phyloP scores from a whole-genome alignment of 2,329 filamentous ascomycete genomes.

The Venturia pyrina region DNA sequence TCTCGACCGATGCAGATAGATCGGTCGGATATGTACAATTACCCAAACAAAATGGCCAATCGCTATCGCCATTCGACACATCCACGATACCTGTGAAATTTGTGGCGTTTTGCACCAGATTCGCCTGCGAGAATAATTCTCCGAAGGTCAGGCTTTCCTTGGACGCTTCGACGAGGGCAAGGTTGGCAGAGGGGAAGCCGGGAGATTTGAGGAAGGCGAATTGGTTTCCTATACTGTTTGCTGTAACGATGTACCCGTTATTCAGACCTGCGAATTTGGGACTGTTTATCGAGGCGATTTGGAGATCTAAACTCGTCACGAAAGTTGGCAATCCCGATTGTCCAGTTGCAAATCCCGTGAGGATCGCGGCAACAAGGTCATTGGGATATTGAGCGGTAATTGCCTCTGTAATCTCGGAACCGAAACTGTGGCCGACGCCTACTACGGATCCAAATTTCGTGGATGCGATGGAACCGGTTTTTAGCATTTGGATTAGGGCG shows the following conservation, averaged over 20 bases:
- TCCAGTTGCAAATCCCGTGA: slow-evolving; percentile 27
- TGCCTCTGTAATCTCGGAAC: slow-evolving; percentile 25
- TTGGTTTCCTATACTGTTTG: slow-evolving; percentile 18
- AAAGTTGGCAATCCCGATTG: slow-evolving; percentile 17
- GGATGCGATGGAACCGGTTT: slow-evolving; percentile 19
- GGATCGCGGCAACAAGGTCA: slow-evolving; percentile 26
- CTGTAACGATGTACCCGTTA: slow-evolving; percentile 21
- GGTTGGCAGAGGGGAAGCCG: slow-evolving; percentile 20
- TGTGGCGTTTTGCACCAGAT: neutral
- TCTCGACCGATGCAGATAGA: no score
- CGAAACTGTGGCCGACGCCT: slow-evolving; percentile 32
- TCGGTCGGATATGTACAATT: no score
- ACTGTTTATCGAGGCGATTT: slow-evolving; percentile 19
- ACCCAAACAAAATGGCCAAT: no score
- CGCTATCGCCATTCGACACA: no score
- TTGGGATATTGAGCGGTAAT: slow-evolving; percentile 24
- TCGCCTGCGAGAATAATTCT: slow-evolving; percentile 16
- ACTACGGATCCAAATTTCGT: slow-evolving; percentile 26
- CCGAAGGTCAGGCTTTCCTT: slow-evolving; percentile 23
- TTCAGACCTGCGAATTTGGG: slow-evolving; percentile 21
- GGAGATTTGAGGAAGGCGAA: slow-evolving; percentile 23
- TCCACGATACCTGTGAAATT: no score
- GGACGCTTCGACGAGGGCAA: slow-evolving; percentile 19
- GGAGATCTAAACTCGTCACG: slow-evolving; percentile 14
- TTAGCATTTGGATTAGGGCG: slow-evolving; percentile 22